Base-by-base conservation (phyloP, 768 basidiomycete species). In the Neoboletus subvelutipes region DNA sequence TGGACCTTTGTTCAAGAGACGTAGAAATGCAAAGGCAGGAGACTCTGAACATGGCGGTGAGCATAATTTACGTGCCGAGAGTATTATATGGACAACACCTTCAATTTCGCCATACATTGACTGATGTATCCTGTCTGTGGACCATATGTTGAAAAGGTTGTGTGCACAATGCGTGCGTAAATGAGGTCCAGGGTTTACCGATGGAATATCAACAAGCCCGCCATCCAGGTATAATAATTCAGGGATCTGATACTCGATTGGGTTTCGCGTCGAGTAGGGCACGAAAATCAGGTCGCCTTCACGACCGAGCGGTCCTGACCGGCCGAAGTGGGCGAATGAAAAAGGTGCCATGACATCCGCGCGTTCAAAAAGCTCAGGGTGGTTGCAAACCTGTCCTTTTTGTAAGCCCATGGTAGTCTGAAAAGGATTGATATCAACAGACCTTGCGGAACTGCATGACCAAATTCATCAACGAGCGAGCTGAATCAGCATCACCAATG, bases 391-490 rank as follows among this genome's bases (percentile, higher is more conserved):
- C 90, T 92, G 49, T 33, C 50, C 39, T 9, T 33, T 26, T 46
- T 41, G 31, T 62, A 18, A 65, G 53, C 57, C 34, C 50, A 45
- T 22, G 22, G 24, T 48, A 42, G 22, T 45, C 26, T 47, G 36
- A 37, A 50, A 45, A 57, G n/a, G 28, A 55, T 46, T 33, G 13
- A 41, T 42, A 48, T 39, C 24, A 55, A n/a, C 73, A 28, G 53
- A 91, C 93, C 80, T 99, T 99, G 63, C 97, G 87, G 80, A 98
- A 98, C 71, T 99, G 97, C 97, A 99, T 99, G 59, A 99, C 97
- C 58, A 99, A 82, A 73, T 98, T 99, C 96, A 98, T 98, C 58
- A 99, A 77, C 8, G 94, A 92, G 52, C 93, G 87, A 50, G 94
- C 93, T 31, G 92, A 92, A 62, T 94, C 92, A 7, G 85, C 90